Evolutionary conservation across 2,329 filamentous ascomycete species (phyloP).

Genomic region (Trichophyton rubrum): DNA sequence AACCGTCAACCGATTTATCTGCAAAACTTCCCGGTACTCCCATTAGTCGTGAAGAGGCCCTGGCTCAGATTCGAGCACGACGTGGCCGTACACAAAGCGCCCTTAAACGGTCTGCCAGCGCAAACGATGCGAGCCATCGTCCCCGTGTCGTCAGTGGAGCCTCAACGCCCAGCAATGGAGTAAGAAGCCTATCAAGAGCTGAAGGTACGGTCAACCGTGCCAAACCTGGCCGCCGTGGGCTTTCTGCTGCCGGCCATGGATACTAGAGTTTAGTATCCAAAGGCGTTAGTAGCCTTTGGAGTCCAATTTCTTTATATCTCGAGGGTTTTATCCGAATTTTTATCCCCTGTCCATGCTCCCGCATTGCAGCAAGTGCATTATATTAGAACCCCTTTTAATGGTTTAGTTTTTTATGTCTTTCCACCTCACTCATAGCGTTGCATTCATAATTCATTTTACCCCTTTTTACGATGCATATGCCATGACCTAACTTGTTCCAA

Average conservation of each 20-base stretch:
- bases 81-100: slow-evolving; percentile 31
- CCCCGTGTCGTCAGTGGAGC: not conserved
- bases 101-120: slow-evolving; percentile 30
- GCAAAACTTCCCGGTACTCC: slow-evolving; percentile 30
- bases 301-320: too few species aligned
- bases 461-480: slow-evolving; percentile 1
- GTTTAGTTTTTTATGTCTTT: not conserved
- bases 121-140: slow-evolving; percentile 23
- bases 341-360: too few species aligned
- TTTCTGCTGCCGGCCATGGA: slow-evolving; percentile 16
- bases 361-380: not conserved
- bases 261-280: not conserved
- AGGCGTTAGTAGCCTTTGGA: not conserved
- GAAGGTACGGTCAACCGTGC: slow-evolving; percentile 18
- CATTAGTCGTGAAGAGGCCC: slow-evolving; percentile 36
- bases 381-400: not conserved
- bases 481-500: not conserved
- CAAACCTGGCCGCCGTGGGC: slow-evolving; percentile 14
- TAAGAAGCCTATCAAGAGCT: slow-evolving; percentile 25
- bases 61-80: slow-evolving; percentile 39
- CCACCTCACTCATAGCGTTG: not conserved
- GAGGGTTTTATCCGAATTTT: too few species aligned
- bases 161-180: slow-evolving; percentile 8
- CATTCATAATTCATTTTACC: not conserved
- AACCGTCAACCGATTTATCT: slow-evolving; percentile 13